These are phyloP conservation scores for Triglochin maritima DNA, from an alignment of 106 monocot genomes.

Conservation along the genomic window DNA sequence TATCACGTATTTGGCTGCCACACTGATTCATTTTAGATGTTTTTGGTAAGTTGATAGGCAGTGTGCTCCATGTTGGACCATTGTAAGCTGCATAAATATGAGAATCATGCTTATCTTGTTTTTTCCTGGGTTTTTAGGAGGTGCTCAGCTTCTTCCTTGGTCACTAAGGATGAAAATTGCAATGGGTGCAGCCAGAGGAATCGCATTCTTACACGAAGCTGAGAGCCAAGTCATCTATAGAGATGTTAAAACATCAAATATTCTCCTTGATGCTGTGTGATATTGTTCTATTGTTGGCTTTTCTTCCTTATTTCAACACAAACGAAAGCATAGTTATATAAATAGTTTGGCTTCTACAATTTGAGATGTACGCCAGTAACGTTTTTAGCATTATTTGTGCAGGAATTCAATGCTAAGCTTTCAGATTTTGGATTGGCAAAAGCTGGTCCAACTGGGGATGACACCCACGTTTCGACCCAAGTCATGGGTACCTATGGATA, in stretches of 20 bases:
- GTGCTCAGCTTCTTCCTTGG: conserved; percentile 71
- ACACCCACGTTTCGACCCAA: conserved; percentile 87
- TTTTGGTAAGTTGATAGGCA: too few species aligned
- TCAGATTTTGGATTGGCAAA: conserved; percentile 95
- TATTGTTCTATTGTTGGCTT: neutral
- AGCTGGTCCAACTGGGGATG: conserved; percentile 90
- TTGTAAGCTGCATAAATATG: neutral
- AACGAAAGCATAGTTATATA: neutral
- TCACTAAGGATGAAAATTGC: conserved; percentile 66
- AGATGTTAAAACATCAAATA: conserved; percentile 94
- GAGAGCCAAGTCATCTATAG: conserved; percentile 83
- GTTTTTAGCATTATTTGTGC: conserved; percentile 1
- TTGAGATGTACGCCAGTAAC: neutral
- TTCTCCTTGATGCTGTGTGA: conserved; percentile 79
- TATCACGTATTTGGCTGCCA: too few species aligned
- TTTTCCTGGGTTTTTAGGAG: conserved; percentile 24
- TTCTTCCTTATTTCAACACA: neutral
- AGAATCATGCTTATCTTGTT: neutral
- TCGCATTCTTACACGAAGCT: conserved; percentile 74
- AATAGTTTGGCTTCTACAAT: neutral
- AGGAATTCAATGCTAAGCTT: conserved; percentile 75
- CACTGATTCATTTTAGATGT: too few species aligned
- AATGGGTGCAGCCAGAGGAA: conserved; percentile 69
- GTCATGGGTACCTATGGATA: conserved; percentile 95
- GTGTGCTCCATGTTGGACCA: too few species aligned